Conservation (phyloP, 2,329 filamentous ascomycete species). For the Epicoccum nigrum region DNA sequence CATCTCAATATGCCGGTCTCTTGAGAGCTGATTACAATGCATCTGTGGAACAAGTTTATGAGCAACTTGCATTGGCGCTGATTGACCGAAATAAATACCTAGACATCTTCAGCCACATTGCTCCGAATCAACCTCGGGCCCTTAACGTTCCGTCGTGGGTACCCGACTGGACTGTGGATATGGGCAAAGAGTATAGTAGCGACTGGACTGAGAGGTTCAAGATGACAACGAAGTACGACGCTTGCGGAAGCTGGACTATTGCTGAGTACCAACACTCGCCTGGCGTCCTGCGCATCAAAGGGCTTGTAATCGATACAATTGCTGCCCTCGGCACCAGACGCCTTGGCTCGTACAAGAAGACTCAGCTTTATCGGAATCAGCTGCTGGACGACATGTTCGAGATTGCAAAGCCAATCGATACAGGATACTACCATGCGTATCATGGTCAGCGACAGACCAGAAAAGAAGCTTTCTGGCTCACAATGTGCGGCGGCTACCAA, state of each 20-base stretch:
- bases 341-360: conserved; percentile 6
- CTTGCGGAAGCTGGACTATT: background rate
- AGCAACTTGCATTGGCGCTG: conserved; percentile 6
- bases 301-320: background rate
- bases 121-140: background rate
- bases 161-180: conserved; percentile 6
- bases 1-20: background rate
- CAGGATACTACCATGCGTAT: background rate
- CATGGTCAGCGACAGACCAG: background rate
- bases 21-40: conserved; percentile 2
- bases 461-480: conserved; percentile 13
- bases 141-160: conserved; percentile 6
- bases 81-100: conserved; percentile 2
- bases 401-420: background rate
- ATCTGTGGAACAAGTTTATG: conserved; percentile 2
- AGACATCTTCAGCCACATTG: conserved; percentile 8
- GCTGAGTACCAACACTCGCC: background rate
- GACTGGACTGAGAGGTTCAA: conserved; percentile 7
- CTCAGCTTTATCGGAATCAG: background rate
- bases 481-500: conserved; percentile 5
- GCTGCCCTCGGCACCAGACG: background rate
- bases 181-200: conserved; percentile 6
- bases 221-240: background rate
- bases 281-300: background rate
- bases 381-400: conserved; percentile 6